These are phyloP conservation scores for Scutellaria barbata DNA, from an alignment of 257 asterid species.

Conservation along the genomic window DNA sequence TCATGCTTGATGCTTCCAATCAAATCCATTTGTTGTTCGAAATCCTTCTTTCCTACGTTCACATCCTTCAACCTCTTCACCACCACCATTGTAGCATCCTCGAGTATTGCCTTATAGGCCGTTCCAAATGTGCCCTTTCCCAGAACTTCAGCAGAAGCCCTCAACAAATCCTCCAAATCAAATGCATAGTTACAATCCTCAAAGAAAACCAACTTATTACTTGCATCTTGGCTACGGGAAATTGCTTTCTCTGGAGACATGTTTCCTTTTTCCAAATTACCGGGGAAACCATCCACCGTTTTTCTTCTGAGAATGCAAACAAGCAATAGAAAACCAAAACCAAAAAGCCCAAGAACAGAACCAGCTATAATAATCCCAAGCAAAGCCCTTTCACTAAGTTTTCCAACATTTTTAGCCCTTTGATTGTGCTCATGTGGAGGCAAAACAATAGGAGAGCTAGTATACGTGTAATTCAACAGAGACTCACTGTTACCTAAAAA, in stretches of 20 bases:
- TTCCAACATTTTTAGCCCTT: constrained; percentile 48
- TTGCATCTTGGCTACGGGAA: constrained; percentile 71
- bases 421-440: constrained; percentile 52
- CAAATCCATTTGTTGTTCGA: constrained; percentile 83
- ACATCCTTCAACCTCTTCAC: constrained; percentile 95
- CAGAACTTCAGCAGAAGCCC: constrained; percentile 96
- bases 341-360: constrained; percentile 69
- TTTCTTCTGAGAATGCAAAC: constrained; percentile 61
- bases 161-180: constrained; percentile 89
- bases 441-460: constrained; percentile 51
- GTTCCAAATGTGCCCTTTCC: constrained; percentile 93
- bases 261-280: constrained; percentile 71
- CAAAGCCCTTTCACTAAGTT: constrained; percentile 69
- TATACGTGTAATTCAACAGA: constrained; percentile 41
- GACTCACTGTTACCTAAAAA: constrained; percentile 69
- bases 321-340: constrained; percentile 65
- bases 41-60: constrained; percentile 81
- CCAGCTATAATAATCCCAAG: constrained; percentile 73
- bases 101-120: constrained; percentile 83
- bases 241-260: constrained; percentile 82
- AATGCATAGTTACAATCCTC: constrained; percentile 88
- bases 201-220: constrained; percentile 77
- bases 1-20: constrained; percentile 85
- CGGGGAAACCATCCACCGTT: constrained; percentile 52
- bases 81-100: constrained; percentile 81